Evolutionary conservation across 1,284 basidiomycete genomes (phyloP), one percentile per base, ranked within the genome.

Genomic region (Takashimella tepidaria): DNA sequence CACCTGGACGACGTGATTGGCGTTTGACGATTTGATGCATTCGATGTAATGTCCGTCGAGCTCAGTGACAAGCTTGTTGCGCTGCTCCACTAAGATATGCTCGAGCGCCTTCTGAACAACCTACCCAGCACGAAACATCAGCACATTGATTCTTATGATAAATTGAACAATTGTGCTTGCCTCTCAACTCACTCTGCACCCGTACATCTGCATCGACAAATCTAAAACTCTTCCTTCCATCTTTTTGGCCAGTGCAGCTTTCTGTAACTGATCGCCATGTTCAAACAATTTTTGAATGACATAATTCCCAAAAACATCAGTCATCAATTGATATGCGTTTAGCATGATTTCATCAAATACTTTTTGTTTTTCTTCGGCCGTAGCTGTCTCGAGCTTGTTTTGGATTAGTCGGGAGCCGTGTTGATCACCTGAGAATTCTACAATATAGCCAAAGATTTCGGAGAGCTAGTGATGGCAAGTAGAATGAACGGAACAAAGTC

Each of bases 301-400:
- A 78, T 97, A 98, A 79, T 98, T 98, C 55, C 95, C 95, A 71
- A 97, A 98, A 42, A 98, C 91, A 68, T 98, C 92, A 61, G 87
- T 87, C 69, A 95, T 89, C 52, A 98, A 80, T 58, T 85, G 82
- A 47, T 90, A 76, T 2, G 86, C 81, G 66, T 86, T 84, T 11
- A 92, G 89, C 43, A 90, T 80, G 60, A 98, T 88, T 77, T 98
- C 96, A 51, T 89, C 85, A 62, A 95, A 98, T n/a, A 97, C 80
- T 31, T 78, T 75, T 61, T 89, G 83, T 68, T 85, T 87, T 62
- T 91, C 89, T 60, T 91, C 88, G 42, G 81, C 81, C 3, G 82
- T 80, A 5, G 89, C 87, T 3, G 79, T 80, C 74, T 89, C 87
- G 22, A 93, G 79, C 68, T 87, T 87, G 70, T 89, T 85, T 71